Evolutionary conservation across 2,329 filamentous ascomycete genomes (phyloP).

Genomic region (Elsinoe necatrix): DNA sequence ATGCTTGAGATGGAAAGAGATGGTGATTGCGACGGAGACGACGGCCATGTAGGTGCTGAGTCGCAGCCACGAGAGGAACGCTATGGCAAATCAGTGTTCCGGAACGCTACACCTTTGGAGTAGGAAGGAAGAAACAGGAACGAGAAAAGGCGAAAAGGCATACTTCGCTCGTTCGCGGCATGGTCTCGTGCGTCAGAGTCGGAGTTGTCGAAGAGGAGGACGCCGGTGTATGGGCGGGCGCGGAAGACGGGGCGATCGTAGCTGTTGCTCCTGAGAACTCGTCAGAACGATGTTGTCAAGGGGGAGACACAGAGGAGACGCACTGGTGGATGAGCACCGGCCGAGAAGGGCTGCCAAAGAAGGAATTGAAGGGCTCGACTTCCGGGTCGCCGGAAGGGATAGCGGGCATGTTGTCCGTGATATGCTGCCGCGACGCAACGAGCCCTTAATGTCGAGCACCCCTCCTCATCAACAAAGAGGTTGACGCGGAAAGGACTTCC

Average conservation of each 20-base stretch:
- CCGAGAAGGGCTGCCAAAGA: conserved; percentile 4
- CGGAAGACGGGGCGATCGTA: conserved; percentile 45
- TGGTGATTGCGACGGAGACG: conserved; percentile 78
- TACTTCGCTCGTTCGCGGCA: conserved; percentile 67
- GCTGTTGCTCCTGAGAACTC: conserved; percentile 31
- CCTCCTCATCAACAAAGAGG: too few relatives aligned
- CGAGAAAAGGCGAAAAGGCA: conserved; percentile 33
- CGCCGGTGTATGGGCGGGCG: conserved; percentile 55
- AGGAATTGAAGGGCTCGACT: conserved; percentile 9
- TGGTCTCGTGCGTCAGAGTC: conserved; percentile 68
- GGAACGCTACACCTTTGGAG: too few relatives aligned
- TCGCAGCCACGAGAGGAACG: conserved; percentile 84
- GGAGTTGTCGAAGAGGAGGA: conserved; percentile 65
- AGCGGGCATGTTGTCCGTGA: not conserved
- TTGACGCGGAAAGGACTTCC: too few relatives aligned
- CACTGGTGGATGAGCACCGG: conserved; percentile 10
- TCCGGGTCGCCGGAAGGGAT: not conserved
- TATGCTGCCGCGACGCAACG: too few relatives aligned
- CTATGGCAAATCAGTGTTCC: too few relatives aligned
- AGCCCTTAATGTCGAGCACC: too few relatives aligned
- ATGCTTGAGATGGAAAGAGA: conserved; percentile 83
- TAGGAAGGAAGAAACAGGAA: not conserved
- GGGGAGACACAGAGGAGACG: not conserved
- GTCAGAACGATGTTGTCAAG: not conserved
- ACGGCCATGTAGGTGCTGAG: conserved; percentile 85